phyloP scores from a whole-genome alignment of 1,284 basidiomycete species.

The Pseudozyma sp. region DNA sequence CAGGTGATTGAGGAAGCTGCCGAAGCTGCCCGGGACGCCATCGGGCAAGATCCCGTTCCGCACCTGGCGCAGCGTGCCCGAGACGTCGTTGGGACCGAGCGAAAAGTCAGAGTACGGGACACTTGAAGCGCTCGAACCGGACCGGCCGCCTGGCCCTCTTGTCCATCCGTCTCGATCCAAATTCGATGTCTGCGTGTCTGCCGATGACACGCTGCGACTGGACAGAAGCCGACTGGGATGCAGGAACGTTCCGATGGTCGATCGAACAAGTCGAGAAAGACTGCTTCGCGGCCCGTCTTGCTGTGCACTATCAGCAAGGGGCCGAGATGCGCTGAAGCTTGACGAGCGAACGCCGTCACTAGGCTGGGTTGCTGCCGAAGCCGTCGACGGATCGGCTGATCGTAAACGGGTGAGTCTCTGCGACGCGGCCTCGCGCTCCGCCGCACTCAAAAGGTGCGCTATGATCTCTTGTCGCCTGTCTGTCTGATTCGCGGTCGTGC shows the following conservation, averaged over 20 bases:
- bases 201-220: conserved; percentile 8
- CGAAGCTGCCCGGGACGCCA: conserved; percentile 59
- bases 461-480: conserved; percentile 43
- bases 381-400: conserved; percentile 10
- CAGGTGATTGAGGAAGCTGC: conserved; percentile 59
- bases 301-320: conserved; percentile 2
- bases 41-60: conserved; percentile 48
- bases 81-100: conserved; percentile 46
- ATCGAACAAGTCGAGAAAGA: conserved; percentile 33
- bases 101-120: conserved; percentile 26
- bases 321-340: conserved; percentile 9
- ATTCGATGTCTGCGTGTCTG: not conserved
- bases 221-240: conserved; percentile 37
- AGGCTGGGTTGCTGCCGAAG: not conserved
- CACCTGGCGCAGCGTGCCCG: conserved; percentile 47
- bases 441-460: conserved; percentile 28
- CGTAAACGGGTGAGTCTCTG: conserved; percentile 15
- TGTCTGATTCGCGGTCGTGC: not conserved
- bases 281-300: conserved; percentile 17
- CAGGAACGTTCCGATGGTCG: conserved; percentile 29
- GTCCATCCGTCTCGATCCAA: conserved; percentile 11
- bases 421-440: conserved; percentile 31
- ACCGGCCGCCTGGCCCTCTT: not conserved
- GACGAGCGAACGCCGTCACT: conserved; percentile 9
- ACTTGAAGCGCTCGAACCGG: not conserved